phyloP scores from a whole-genome alignment of 1,284 basidiomycete genomes.

The Rhizopogon parksii region DNA sequence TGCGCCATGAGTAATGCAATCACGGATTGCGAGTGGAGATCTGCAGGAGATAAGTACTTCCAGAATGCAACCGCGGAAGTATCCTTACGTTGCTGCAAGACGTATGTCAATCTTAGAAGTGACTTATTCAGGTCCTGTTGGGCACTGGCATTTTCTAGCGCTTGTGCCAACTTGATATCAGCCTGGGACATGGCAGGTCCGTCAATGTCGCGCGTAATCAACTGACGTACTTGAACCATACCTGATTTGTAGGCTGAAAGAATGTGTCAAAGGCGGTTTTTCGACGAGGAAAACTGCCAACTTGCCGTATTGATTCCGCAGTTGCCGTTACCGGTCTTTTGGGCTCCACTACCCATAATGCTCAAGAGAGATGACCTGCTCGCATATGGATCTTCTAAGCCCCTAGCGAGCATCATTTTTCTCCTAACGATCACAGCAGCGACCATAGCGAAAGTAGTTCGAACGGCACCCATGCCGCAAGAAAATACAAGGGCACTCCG shows the following conservation, averaged over 20 bases:
- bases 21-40: constrained; percentile 66
- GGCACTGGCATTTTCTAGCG: constrained; percentile 70
- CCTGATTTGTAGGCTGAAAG: constrained; percentile 27
- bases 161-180: constrained; percentile 50
- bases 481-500: constrained; percentile 88
- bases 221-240: constrained; percentile 10
- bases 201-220: not conserved
- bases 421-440: constrained; percentile 86
- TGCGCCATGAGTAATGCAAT: constrained; percentile 80
- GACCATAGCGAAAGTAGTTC: constrained; percentile 97
- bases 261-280: constrained; percentile 7
- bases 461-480: constrained; percentile 94
- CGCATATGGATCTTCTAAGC: constrained; percentile 72
- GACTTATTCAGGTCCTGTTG: constrained; percentile 83
- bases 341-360: constrained; percentile 12
- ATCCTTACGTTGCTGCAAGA: constrained; percentile 70
- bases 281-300: not conserved
- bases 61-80: constrained; percentile 4
- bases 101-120: constrained; percentile 76
- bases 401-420: constrained; percentile 76
- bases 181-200: constrained; percentile 24
- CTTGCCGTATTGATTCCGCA: constrained; percentile 43
- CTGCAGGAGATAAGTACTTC: constrained; percentile 28
- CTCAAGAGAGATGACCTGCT: constrained; percentile 24
- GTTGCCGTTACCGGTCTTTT: constrained; percentile 20